Evolutionary conservation across 2,329 filamentous ascomycete species (phyloP), one percentile per base, ranked within the genome.

Genomic region (Helotiales sp.): DNA sequence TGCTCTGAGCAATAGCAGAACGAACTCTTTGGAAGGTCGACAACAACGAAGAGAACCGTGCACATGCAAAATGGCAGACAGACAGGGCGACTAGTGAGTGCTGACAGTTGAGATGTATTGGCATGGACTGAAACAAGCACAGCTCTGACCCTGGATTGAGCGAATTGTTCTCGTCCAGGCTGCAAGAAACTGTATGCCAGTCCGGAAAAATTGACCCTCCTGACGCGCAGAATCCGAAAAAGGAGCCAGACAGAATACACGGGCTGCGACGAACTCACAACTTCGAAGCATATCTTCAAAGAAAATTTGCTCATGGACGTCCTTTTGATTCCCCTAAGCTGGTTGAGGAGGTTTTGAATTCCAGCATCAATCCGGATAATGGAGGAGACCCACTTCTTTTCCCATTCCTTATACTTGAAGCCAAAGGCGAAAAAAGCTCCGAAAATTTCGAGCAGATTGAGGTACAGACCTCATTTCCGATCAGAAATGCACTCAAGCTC

Each of bases 401-500:
- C 56, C 65, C 65, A n/a, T 67, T 67, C 54, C 55, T 69, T 24
- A 54, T 69, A 5, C 27, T 68, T 24, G 67, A 69, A 60, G 66
- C 67, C 12, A 69, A 69, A 44, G 54, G 62, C 0, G 66, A 49
- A 49, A 59, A 27, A 57, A 15, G 38, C 24, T 42, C 52, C 12
- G 47, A 30, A 30, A 61, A 59, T 17, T 69, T 65, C 42, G 31
- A 59, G 15, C 57, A 61, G 22, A 62, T 64, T 34, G 55, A 66
- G 36, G 57, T 54, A 25, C 67, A 69, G 50, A 64, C 63, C 5
- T 65, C 67, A 24, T 66, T 69, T 50, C 63, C 60, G 13, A 62
- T 68, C 31, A 59, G 62, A 48, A 60, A 63, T 42, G 54, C 66
- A 19, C 46, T 69, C 17, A 62, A 62, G 25, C 53, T 67, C 17